Evolutionary conservation across 768 basidiomycete genomes (phyloP), one percentile per base, ranked within the genome.

Genomic region (Russula dissimulans): DNA sequence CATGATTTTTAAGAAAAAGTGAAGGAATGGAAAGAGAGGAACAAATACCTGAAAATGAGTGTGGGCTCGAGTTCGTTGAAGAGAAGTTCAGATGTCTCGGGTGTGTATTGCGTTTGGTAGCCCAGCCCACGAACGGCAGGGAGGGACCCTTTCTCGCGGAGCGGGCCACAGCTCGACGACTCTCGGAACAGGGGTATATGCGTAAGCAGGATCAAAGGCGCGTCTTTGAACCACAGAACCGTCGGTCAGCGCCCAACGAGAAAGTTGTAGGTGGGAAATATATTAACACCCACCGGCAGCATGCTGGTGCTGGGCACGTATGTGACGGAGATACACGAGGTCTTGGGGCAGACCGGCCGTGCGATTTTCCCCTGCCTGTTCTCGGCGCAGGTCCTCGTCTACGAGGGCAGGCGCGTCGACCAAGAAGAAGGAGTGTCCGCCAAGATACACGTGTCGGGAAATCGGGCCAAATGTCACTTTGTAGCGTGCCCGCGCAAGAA

Each of bases 111-210:
- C 64, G 95, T 97, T 71, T 92, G 89, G 67, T 92, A 95, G 4
- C 91, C 91, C 56, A 81, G 75, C 7, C 92, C 92, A 11, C 77
- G 76, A 1, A 89, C 92, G 58, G 84, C 82, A 12, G 79, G 79
- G 67, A 97, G 87, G 14, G 78, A 79, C 2, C 87, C 86, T 41
- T 75, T 78, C 71, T 97, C 93, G 48, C 93, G 81, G 22, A 83
- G 70, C 0, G 86, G 84, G 11, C 95, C 94, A 69, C 95, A 97
- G 18, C 74, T 67, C 3, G 84, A 1, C 22, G 22, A 78, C 6
- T 78, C 78, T 43, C 95, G 79, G 45, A 81, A 81, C 9, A 97
- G 80, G n/a, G 95, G 95, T 50, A 97, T 91, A 69, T 97, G 95
- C 3, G 82, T 86, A 59, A 97, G 81, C 32, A 61, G 54, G 31